A percentile compares a stretch with the other conserved stretches of the same genome.
Evolutionary conservation across 139 green algal species (phyloP).

Genomic region (Dunaliella primolecta): DNA sequence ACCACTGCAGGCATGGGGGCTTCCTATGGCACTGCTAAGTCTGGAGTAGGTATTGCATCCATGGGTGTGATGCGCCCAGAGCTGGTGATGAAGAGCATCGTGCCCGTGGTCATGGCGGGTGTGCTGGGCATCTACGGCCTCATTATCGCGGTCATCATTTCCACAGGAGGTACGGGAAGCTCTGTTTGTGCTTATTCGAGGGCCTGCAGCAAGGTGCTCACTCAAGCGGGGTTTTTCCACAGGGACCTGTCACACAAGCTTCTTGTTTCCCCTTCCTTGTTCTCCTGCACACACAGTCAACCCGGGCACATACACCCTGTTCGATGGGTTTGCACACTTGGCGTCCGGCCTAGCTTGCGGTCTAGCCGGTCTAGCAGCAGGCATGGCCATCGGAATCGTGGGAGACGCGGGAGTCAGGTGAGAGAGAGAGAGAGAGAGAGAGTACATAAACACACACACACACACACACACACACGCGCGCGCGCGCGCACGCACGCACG

Average conservation of each 20-base stretch:
- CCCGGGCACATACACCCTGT: constrained; percentile 89
- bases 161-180: constrained; percentile 88
- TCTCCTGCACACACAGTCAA: constrained; percentile 61
- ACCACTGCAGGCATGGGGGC: constrained; percentile 85
- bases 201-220: background rate
- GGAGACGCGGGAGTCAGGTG: constrained; percentile 95
- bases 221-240: background rate
- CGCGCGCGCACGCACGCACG: background rate
- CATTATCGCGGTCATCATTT: constrained; percentile 99
- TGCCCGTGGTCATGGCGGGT: constrained; percentile 98
- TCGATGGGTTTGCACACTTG: constrained; percentile 97
- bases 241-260: background rate
- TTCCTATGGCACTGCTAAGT: constrained; percentile 98
- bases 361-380: constrained; percentile 88
- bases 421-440: background rate
- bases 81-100: constrained; percentile 99
- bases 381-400: constrained; percentile 99
- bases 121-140: constrained; percentile 99
- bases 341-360: constrained; percentile 92
- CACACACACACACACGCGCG: background rate
- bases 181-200: too few relatives aligned
- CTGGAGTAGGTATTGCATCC: constrained; percentile 94
- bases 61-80: constrained; percentile 99
- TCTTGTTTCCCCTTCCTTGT: background rate
- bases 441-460: background rate